Evolutionary conservation across 148 eudicot species (phyloP).

Genomic region (Dianthus caryophyllus): DNA sequence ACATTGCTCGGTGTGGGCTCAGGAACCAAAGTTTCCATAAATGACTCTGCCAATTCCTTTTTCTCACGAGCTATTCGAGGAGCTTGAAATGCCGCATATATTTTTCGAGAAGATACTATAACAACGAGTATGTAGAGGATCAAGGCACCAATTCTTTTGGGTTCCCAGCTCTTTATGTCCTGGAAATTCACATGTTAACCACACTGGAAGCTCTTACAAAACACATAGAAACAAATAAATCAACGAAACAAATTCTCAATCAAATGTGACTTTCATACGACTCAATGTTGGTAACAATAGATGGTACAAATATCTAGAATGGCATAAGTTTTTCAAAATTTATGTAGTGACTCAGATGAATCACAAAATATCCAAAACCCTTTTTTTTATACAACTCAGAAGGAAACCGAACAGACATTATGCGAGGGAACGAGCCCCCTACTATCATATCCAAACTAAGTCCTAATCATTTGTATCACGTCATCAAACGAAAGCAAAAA

Average conservation of each 20-base stretch:
- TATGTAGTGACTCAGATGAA: not conserved
- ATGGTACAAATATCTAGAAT: not conserved
- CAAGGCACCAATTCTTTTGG: constrained; percentile 60
- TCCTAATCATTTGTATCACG: not conserved
- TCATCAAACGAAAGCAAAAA: not conserved
- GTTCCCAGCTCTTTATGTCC: constrained; percentile 78
- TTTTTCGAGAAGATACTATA: constrained; percentile 46
- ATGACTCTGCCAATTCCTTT: constrained; percentile 65
- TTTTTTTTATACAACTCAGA: too few species aligned
- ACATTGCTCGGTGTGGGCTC: constrained; percentile 75
- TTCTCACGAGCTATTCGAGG: constrained; percentile 53
- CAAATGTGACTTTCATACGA: not conserved
- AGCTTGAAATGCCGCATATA: constrained; percentile 55
- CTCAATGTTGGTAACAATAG: not conserved
- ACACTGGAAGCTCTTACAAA: not conserved
- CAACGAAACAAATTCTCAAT: not conserved
- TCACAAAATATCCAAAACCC: too few species aligned
- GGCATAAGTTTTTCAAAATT: not conserved
- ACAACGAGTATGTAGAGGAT: constrained; percentile 45
- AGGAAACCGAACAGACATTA: too few species aligned
- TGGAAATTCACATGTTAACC: constrained; percentile 28
- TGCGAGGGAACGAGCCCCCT: not conserved
- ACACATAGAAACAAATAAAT: not conserved
- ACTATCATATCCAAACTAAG: not conserved
- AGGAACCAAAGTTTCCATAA: constrained; percentile 91